Evolutionary conservation across 768 basidiomycete species (phyloP), one percentile per base, ranked within the genome.

Genomic region (Mycena polygramma): DNA sequence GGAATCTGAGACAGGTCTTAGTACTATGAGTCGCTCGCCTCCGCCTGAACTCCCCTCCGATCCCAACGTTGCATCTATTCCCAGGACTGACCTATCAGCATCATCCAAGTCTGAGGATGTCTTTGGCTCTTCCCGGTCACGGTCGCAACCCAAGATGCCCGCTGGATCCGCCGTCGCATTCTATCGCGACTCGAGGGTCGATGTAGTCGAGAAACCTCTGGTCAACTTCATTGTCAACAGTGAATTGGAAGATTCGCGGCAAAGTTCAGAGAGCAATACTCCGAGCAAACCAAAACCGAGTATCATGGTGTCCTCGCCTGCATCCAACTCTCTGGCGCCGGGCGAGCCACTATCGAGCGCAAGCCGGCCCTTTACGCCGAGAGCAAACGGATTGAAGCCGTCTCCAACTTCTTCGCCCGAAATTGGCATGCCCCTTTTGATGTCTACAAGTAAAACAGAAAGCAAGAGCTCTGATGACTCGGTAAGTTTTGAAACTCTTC

Each of bases 201-300:
- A 90, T 64, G 78, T 80, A 19, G 83, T 86, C 39, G 83, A 82
- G 66, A 86, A 84, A 63, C 77, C 84, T 19, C 72, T 83, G 13
- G 92, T 94, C 66, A 90, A 88, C 71, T 96, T 96, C 81, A 93
- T 90, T 55, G 92, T 95, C 53, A 87, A 83, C 64, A 95, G 94
- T 75, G 94, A 95, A 79, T 76, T 95, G 62, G 93, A 94, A 52
- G 85, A 83, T 57, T 69, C 77, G n/a, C 70, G 60, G 55, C 74
- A 75, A 63, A 68, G 54, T 45, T 74, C 75, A 48, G 79, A 74
- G 68, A 73, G 69, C 24, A 59, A 69, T 36, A 68, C 71, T 43
- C 66, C 74, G 13, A 71, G 60, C 46, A 74, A 76, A 57, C 14
- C 69, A 43, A 77, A 80, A 60, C 75, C 75, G 41, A 74, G 66